These are phyloP conservation scores for Yamadazyma membranifaciens DNA, from an alignment of 1,139 yeast species.

Conservation along the genomic window DNA sequence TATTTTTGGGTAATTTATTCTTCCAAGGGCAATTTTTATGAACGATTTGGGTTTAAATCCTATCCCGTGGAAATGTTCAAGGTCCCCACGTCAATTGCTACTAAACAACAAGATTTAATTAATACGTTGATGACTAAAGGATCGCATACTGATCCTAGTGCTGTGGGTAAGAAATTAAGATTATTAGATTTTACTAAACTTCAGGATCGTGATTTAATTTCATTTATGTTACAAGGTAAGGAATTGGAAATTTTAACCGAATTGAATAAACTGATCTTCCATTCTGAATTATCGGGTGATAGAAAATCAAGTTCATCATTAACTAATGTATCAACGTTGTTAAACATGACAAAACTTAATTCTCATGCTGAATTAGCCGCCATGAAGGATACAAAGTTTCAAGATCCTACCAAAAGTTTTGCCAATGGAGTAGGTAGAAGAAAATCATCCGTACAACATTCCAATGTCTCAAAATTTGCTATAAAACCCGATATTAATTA, in stretches of 20 bases:
- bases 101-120: conserved; percentile 22
- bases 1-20: conserved; percentile 43
- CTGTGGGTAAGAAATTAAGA: conserved; percentile 30
- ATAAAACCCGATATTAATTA: conserved; percentile 25
- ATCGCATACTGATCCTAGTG: conserved; percentile 9
- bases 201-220: conserved; percentile 32
- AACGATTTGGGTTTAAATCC: conserved; percentile 38
- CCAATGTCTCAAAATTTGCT: conserved; percentile 31
- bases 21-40: conserved; percentile 31
- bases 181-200: conserved; percentile 24
- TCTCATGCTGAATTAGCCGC: conserved; percentile 23
- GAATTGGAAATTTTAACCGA: conserved; percentile 41
- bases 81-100: conserved; percentile 26
- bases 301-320: conserved; percentile 37
- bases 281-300: conserved; percentile 34
- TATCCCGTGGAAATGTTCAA: conserved; percentile 37
- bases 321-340: conserved; percentile 28
- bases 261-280: conserved; percentile 34
- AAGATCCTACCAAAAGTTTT: conserved; percentile 1
- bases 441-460: conserved; percentile 26
- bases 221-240: conserved; percentile 31
- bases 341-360: conserved; percentile 23
- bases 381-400: conserved; percentile 14
- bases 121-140: conserved; percentile 20
- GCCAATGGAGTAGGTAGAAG: conserved; percentile 17